Conservation (phyloP, 1,139 yeast genomes). For the Eremothecium coryli region DNA sequence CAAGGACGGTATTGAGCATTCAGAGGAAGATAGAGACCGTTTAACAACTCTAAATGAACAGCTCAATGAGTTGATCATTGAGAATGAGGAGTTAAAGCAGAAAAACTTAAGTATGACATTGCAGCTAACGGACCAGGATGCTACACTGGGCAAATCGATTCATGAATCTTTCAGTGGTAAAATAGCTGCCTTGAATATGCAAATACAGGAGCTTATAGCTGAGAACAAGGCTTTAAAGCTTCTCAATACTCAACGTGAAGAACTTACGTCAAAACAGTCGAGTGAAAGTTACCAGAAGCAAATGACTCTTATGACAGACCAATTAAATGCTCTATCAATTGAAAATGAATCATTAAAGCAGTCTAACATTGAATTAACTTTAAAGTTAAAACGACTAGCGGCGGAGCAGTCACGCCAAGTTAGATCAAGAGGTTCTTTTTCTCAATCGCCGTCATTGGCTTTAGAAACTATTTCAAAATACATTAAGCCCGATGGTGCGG, state of each 20-base stretch:
- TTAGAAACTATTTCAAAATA: constrained; percentile 13
- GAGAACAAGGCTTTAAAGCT: constrained; percentile 6
- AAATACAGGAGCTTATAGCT: constrained; percentile 4
- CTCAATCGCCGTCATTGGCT: not conserved
- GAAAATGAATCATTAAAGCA: constrained; percentile 30
- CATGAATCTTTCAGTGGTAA: not conserved
- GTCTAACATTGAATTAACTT: constrained; percentile 25
- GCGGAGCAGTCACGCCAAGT: constrained; percentile 3
- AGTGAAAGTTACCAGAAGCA: constrained; percentile 17
- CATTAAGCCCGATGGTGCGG: constrained; percentile 36
- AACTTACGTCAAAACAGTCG: not conserved
- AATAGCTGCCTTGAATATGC: constrained; percentile 1
- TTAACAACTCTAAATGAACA: constrained; percentile 1
- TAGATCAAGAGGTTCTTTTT: not conserved
- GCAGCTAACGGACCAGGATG: constrained; percentile 2
- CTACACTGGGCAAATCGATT: not conserved
- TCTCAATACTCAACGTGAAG: constrained; percentile 5
- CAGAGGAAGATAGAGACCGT: not conserved
- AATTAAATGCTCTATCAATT: constrained; percentile 25
- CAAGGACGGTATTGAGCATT: not conserved
- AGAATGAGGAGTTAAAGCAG: constrained; percentile 29
- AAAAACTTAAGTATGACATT: constrained; percentile 1
- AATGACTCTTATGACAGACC: constrained; percentile 18
- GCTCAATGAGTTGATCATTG: constrained; percentile 21
- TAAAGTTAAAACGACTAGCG: constrained; percentile 18